Evolutionary conservation across 306 rosid species (phyloP), one percentile per base, ranked within the genome.

Genomic region (Gastrolobium villosum): DNA sequence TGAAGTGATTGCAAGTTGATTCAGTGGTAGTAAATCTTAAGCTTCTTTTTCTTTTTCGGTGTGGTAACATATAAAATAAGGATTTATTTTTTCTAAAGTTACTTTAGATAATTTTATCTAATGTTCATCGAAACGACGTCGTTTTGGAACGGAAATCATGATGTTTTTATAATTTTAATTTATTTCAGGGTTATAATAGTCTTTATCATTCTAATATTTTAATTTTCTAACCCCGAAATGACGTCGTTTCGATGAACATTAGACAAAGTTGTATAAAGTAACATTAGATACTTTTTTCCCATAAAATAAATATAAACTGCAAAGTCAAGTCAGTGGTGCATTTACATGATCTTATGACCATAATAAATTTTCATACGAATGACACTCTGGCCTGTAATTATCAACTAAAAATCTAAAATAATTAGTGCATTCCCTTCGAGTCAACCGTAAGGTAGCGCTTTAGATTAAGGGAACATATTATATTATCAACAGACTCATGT

Each of bases 381-480:
- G 37, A 2, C 14, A 30, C 60, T 20, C 26, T 20, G 26, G 32
- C 7, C 26, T 50, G 56, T 14, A 14, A 50, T 8, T 50, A 50
- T 14, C 7, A 54, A 7, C 11, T 20, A 26, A 54, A 20, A 54
- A 54, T 2, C 5, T 20, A 26, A 54, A 20, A 54, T 20, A 20
- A 7, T 7, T 8, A 54, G 60, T 26, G 41, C 14, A 35, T 74
- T 32, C 8, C 36, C 26, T 9, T 45, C 2, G 63, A 59, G 79
- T 74, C 79, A 74, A 74, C 70, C 60, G 36, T 20, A 13, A 43
- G 34, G 68, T 37, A 13, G 28, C 26, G 55, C 66, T 56, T 72
- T 56, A 28, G 28, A 53, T 7, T 20, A 20, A 20, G 1, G 26
- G 26, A 20, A 20, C 26, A 20, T 20, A 20, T 20, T 71, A 35